Evolutionary conservation across 768 basidiomycete genomes (phyloP), one percentile per base, ranked within the genome.

Genomic region (Multifurca ochricompacta): DNA sequence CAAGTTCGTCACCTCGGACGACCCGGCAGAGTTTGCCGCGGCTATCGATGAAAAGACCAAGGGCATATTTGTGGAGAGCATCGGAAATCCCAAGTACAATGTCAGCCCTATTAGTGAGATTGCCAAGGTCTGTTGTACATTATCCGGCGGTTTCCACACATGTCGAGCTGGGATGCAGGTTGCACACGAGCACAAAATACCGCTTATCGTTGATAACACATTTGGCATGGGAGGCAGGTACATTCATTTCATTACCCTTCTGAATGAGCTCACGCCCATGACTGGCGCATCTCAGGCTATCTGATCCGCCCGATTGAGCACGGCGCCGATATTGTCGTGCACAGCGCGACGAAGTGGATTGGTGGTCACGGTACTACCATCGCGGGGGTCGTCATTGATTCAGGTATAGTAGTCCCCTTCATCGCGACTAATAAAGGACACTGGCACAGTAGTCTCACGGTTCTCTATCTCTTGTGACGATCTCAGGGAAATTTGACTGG

Each of bases 341-440:
- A 89, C 65, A 85, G 82, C 46, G 85, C 85, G 1, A 89, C 88
- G 1, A 90, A 91, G 63, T 91, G 88, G 89, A 88, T 90, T 31
- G 82, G 84, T 11, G 83, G 85, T 0, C 86, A 88, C 56, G 87
- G 89, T 28, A 89, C 82, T 0, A 85, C 84, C 21, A 86, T 91
- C 43, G 87, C 75, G 4, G 89, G 88, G 37, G 79, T 88, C 27
- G 71, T 91, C 54, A 67, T 91, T 43, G 87, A 89, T 65, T 76
- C 78, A 8, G 87, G 86, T 78, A 46, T 65, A 28, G 64, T 68
- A n/a, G n/a, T n/a, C n/a, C 60, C 28, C 35, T 51, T 10, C 19
- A 43, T 5, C 25, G 4, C 28, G 7, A 1, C 35, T 18, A 16
- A 3, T 3, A 43, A n/a, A n/a, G n/a, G n/a, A n/a, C n/a, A n/a